Percentiles rank a stretch among this genome's conserved stretches.
phyloP scores from a whole-genome alignment of 1,284 basidiomycete species.

The Fistulina hepatica region DNA sequence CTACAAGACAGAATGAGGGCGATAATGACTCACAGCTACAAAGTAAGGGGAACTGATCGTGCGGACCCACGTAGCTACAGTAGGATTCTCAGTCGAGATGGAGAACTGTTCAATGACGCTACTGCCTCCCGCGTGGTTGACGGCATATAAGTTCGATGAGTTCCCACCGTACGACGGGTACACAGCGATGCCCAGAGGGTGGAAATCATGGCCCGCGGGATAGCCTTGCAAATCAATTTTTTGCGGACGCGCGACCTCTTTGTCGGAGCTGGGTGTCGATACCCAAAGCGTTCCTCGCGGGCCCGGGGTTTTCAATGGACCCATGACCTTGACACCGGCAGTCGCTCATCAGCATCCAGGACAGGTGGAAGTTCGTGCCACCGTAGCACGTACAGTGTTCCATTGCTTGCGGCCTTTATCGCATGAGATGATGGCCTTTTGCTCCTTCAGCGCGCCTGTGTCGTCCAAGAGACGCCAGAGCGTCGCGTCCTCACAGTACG shows the following conservation, averaged over 20 bases:
- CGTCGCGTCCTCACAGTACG: slow-evolving; percentile 51
- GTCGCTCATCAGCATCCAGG: too few relatives aligned
- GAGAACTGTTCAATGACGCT: slow-evolving; percentile 57
- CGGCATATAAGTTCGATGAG: slow-evolving; percentile 44
- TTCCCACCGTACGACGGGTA: slow-evolving; percentile 36
- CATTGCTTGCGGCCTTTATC: slow-evolving; percentile 27
- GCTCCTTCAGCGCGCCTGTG: slow-evolving; percentile 15
- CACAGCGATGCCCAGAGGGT: slow-evolving; percentile 45
- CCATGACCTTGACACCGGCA: too few relatives aligned
- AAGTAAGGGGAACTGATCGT: slow-evolving; percentile 47
- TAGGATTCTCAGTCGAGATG: slow-evolving; percentile 32
- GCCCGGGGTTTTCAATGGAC: slow-evolving; percentile 34
- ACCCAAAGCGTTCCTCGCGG: slow-evolving; percentile 32
- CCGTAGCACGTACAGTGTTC: too few relatives aligned
- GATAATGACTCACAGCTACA: slow-evolving; percentile 23
- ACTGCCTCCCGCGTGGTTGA: slow-evolving; percentile 49
- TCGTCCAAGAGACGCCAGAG: slow-evolving; percentile 39
- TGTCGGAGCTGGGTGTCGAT: too few relatives aligned
- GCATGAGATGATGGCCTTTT: slow-evolving; percentile 25
- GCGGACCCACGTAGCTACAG: slow-evolving; percentile 38
- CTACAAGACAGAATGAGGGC: not conserved
- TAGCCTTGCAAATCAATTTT: slow-evolving; percentile 28
- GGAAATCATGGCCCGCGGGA: slow-evolving; percentile 40
- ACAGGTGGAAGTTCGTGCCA: too few relatives aligned
- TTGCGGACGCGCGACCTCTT: slow-evolving; percentile 17